Conservation (phyloP, 352 stramenopile genomes). For the Globisporangium yorkense region DNA sequence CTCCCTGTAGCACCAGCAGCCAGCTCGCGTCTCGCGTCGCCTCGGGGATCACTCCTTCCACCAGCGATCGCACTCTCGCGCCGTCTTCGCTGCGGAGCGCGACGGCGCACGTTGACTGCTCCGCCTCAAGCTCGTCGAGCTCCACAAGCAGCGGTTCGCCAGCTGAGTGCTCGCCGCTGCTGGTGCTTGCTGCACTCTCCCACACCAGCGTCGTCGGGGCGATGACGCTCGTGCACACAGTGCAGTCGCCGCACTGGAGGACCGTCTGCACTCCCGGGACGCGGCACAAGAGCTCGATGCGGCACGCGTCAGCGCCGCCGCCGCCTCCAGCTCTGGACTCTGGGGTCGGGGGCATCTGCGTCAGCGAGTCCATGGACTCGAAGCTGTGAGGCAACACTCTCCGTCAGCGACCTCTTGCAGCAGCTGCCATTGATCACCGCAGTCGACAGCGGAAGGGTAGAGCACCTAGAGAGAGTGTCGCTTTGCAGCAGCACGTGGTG, state of each 20-base stretch:
- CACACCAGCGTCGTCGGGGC: slow-evolving; percentile 45
- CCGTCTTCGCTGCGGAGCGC: slow-evolving; percentile 15
- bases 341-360: slow-evolving; percentile 4
- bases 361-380: slow-evolving; percentile 4
- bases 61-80: slow-evolving; percentile 8
- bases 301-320: background rate
- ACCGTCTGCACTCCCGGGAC: slow-evolving; percentile 39
- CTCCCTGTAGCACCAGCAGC: slow-evolving; percentile 47
- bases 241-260: slow-evolving; percentile 16
- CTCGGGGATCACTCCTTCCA: slow-evolving; percentile 22
- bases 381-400: background rate
- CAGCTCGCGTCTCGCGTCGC: slow-evolving; percentile 1
- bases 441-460: background rate
- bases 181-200: background rate
- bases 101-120: slow-evolving; percentile 48
- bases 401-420: background rate
- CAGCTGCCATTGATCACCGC: too few relatives aligned
- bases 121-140: slow-evolving; percentile 52
- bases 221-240: slow-evolving; percentile 43
- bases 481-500: slow-evolving; percentile 11
- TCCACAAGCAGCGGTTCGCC: slow-evolving; percentile 13
- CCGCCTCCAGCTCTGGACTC: background rate
- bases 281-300: slow-evolving; percentile 18
- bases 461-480: background rate
- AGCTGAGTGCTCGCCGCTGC: slow-evolving; percentile 1